Conservation (phyloP, 768 basidiomycete genomes). For the Amyloporia xantha region DNA sequence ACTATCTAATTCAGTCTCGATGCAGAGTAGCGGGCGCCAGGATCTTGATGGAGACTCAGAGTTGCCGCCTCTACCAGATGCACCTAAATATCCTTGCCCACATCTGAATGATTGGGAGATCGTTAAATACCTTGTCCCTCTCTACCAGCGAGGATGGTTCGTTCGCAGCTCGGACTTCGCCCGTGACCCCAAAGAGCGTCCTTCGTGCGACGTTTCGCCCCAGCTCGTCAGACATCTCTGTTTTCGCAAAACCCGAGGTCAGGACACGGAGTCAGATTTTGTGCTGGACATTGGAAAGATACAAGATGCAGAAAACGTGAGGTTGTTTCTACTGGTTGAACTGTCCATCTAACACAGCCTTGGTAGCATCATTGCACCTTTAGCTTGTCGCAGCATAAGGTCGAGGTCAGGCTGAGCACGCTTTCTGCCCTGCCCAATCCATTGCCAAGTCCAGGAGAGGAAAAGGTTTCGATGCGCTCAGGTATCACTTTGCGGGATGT, state of each 20-base stretch:
- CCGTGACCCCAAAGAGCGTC: background rate
- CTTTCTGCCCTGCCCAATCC: too few species aligned
- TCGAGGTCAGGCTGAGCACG: too few species aligned
- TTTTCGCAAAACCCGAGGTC: background rate
- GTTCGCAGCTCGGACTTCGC: background rate
- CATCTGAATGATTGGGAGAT: slow-evolving; percentile 13
- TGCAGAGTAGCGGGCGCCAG: too few species aligned
- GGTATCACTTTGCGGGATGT: slow-evolving; percentile 47
- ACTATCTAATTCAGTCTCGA: too few species aligned
- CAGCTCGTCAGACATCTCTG: slow-evolving; percentile 9
- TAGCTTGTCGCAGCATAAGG: background rate
- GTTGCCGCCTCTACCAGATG: slow-evolving; percentile 11
- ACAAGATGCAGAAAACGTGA: slow-evolving; percentile 7
- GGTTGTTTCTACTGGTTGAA: background rate
- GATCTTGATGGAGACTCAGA: too few species aligned
- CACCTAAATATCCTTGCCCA: slow-evolving; percentile 16
- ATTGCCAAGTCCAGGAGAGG: too few species aligned
- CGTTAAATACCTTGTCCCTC: slow-evolving; percentile 7
- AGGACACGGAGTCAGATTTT: background rate
- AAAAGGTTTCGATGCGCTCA: slow-evolving; percentile 21
- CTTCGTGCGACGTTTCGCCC: background rate
- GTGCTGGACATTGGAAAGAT: background rate
- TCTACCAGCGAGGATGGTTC: slow-evolving; percentile 11
- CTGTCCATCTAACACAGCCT: background rate
- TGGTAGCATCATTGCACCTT: slow-evolving; percentile 2